Conservation (phyloP, 495 filamentous ascomycete species). For the Letharia lupina region DNA sequence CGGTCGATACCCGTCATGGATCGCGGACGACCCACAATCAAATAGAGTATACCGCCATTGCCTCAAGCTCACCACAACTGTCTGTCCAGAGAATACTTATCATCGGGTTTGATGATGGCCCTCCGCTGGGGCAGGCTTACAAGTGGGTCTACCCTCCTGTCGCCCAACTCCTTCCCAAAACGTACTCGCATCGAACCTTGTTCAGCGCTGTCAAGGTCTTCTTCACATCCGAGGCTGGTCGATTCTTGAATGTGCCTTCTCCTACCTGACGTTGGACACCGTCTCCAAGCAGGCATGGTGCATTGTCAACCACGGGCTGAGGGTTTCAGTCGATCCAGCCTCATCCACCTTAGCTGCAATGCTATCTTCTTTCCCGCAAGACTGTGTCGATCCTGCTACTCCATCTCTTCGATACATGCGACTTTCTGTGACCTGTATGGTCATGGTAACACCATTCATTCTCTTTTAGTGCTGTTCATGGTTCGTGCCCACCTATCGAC, state of each 20-base stretch:
- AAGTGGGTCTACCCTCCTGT: neutral
- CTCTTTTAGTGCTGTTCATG: neutral
- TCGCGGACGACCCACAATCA: neutral
- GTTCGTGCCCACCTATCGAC: neutral
- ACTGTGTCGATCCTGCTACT: neutral
- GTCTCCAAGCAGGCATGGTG: neutral
- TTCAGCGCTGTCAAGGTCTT: neutral
- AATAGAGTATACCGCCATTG: neutral
- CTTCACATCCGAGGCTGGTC: neutral
- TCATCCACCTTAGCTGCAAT: neutral
- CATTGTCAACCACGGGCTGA: neutral
- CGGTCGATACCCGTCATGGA: neutral
- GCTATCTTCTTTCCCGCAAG: neutral
- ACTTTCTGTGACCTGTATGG: neutral
- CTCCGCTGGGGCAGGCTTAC: neutral
- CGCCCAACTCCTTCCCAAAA: neutral
- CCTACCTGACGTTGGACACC: neutral
- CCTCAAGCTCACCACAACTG: neutral
- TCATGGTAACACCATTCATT: neutral
- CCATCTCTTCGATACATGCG: neutral
- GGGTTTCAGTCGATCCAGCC: neutral
- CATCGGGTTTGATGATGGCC: neutral
- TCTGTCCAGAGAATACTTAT: neutral
- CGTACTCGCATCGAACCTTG: neutral
- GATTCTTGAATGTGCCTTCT: neutral